Conservation (phyloP, 305 asterid genomes). For the Fraxinus latifolia region DNA sequence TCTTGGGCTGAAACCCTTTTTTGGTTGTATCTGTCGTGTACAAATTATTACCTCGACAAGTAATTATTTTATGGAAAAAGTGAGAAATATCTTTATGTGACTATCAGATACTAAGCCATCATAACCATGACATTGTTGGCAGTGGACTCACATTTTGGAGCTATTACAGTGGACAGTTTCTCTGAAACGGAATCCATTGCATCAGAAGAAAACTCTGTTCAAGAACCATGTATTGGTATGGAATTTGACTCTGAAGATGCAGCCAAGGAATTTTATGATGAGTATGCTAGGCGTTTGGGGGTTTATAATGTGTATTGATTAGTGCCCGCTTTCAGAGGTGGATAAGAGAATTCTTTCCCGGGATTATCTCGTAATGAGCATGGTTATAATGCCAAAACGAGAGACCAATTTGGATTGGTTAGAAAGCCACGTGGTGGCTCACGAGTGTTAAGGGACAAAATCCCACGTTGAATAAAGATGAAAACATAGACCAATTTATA, state of each 20-base stretch:
- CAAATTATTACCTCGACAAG: not conserved
- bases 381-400: conserved; percentile 30
- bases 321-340: conserved; percentile 29
- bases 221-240: conserved; percentile 28
- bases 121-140: not conserved
- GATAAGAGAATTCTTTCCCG: conserved; percentile 37
- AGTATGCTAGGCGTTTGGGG: conserved; percentile 30
- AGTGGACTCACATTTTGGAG: conserved; percentile 17
- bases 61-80: not conserved
- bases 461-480: too few relatives aligned
- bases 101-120: not conserved
- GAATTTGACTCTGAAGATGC: conserved; percentile 29
- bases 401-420: conserved; percentile 24
- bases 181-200: conserved; percentile 12
- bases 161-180: conserved; percentile 3
- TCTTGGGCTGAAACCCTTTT: not conserved
- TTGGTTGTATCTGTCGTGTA: not conserved
- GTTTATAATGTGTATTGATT: conserved; percentile 35
- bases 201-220: conserved; percentile 21
- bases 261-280: conserved; percentile 31
- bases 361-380: conserved; percentile 33
- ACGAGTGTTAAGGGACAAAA: not conserved
- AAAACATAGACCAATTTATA: too few relatives aligned
- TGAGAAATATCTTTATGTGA: not conserved
- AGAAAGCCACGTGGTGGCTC: conserved; percentile 25